phyloP scores from a whole-genome alignment of 805 yeast species.

The Debaryomyces tyrocola region DNA sequence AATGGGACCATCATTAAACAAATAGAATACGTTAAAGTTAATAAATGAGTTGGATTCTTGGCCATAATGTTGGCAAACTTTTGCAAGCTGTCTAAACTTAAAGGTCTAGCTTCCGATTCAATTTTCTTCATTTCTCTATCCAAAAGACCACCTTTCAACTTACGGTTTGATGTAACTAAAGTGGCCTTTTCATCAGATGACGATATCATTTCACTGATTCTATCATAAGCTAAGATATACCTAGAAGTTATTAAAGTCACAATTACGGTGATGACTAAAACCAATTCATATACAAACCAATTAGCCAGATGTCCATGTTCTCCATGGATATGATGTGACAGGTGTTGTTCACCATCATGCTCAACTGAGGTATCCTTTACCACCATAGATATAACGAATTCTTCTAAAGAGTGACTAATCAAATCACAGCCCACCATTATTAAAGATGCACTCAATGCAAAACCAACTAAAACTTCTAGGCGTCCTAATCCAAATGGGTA shows the following conservation, averaged over 20 bases:
- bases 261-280: conserved; percentile 19
- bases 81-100: conserved; percentile 2
- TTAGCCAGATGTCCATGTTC: conserved; percentile 19
- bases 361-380: conserved; percentile 23
- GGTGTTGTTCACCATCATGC: conserved; percentile 23
- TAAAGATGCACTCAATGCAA: conserved; percentile 80
- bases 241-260: conserved; percentile 36
- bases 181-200: conserved; percentile 15
- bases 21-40: conserved; percentile 43
- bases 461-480: conserved; percentile 82
- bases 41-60: conserved; percentile 45
- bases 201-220: conserved; percentile 34
- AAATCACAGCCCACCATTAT: conserved; percentile 90
- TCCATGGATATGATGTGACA: conserved; percentile 42
- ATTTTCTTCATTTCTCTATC: conserved; percentile 4
- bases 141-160: conserved; percentile 7
- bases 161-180: conserved; percentile 1
- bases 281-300: conserved; percentile 31
- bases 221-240: conserved; percentile 31
- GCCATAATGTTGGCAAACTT: conserved; percentile 17
- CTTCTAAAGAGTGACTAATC: conserved; percentile 84
- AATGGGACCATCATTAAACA: conserved; percentile 44
- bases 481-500: conserved; percentile 95
- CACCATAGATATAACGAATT: conserved; percentile 49
- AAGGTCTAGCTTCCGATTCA: neutral